These are phyloP conservation scores for Saccharomycopsis schoenii DNA, from an alignment of 805 yeast species.

Conservation along the genomic window DNA sequence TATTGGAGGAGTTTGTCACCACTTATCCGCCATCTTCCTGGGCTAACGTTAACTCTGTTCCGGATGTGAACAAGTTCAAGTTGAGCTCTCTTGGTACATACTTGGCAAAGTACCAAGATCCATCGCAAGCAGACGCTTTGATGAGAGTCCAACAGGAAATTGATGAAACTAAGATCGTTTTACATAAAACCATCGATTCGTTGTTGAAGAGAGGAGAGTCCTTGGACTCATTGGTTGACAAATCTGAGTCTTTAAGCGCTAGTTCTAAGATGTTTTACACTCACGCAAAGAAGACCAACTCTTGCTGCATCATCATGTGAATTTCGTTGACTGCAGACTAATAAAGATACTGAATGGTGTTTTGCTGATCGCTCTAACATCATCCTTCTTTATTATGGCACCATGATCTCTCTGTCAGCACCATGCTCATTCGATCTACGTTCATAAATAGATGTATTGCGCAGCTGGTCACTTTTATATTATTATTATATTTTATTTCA, in stretches of 20 bases:
- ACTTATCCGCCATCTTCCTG: conserved; percentile 71
- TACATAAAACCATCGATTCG: conserved; percentile 90
- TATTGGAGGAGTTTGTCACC: conserved; percentile 81
- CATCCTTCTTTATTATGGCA: background rate
- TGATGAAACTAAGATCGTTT: conserved; percentile 93
- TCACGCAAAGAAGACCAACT: conserved; percentile 91
- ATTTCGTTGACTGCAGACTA: too few species aligned
- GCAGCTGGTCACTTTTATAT: background rate
- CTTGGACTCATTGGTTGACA: conserved; percentile 86
- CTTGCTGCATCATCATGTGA: conserved; percentile 72
- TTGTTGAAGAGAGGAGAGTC: conserved; percentile 96
- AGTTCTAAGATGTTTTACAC: conserved; percentile 91
- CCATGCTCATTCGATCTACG: too few species aligned
- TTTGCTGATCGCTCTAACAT: background rate
- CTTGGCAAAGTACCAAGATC: conserved; percentile 85
- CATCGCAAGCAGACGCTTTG: conserved; percentile 91
- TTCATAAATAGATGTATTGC: background rate
- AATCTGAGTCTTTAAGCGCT: conserved; percentile 83
- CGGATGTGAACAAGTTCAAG: conserved; percentile 25
- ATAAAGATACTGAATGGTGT: background rate
- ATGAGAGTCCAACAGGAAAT: conserved; percentile 96
- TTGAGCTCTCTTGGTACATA: conserved; percentile 59
- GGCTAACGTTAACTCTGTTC: conserved; percentile 39
- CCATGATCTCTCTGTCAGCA: too few species aligned
- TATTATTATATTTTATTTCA: background rate